These are phyloP conservation scores for Abrus precatorius DNA, from an alignment of 306 rosid genomes.

Conservation along the genomic window DNA sequence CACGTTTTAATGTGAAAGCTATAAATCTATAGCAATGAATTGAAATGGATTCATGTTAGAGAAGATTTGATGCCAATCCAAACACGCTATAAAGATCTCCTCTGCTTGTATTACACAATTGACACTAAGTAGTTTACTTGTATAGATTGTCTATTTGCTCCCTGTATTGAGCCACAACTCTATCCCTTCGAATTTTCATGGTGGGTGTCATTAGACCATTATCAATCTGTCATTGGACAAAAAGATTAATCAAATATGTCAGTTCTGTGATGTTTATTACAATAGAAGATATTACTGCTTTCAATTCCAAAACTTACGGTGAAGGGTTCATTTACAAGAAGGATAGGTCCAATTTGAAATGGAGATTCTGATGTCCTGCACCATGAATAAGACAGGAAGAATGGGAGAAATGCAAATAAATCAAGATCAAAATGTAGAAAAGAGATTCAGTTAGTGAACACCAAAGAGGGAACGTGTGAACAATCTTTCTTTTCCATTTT, in stretches of 20 bases:
- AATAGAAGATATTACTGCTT: neutral
- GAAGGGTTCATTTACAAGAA: slow-evolving; percentile 78
- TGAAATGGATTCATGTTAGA: no score
- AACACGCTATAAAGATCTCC: neutral
- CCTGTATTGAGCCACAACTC: slow-evolving; percentile 63
- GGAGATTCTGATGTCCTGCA: slow-evolving; percentile 76
- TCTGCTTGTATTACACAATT: neutral
- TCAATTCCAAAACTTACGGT: slow-evolving; percentile 62
- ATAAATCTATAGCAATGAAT: no score
- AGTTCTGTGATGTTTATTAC: slow-evolving; percentile 13
- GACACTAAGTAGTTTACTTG: slow-evolving; percentile 48
- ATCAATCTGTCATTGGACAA: slow-evolving; percentile 71
- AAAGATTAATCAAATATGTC: slow-evolving; percentile 40
- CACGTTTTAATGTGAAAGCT: no score
- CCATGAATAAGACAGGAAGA: slow-evolving; percentile 8
- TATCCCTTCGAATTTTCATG: slow-evolving; percentile 87
- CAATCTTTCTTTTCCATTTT: neutral
- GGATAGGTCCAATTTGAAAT: slow-evolving; percentile 91
- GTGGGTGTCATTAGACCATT: slow-evolving; percentile 91
- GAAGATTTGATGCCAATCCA: no score
- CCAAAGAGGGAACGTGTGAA: neutral
- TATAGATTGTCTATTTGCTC: slow-evolving; percentile 80
- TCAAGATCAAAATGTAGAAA: neutral
- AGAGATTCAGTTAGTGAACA: neutral
- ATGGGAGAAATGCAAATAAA: slow-evolving; percentile 16